Evolutionary conservation across 352 stramenopile species (phyloP).

Genomic region (Phytophthora ohioensis): DNA sequence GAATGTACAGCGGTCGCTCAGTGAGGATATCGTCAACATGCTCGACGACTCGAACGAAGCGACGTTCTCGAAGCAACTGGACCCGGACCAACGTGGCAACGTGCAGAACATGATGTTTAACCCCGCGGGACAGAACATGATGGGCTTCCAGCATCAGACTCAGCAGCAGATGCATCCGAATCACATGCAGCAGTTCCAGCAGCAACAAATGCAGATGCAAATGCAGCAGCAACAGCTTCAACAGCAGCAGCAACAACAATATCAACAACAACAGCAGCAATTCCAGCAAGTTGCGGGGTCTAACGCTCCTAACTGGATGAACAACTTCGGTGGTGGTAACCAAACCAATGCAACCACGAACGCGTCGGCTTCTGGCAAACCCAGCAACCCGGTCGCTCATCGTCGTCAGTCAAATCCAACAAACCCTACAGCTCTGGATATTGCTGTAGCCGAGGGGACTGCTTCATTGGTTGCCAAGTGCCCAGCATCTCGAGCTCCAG

Average conservation of each 20-base stretch:
- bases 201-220: slow-evolving; percentile 43
- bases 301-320: slow-evolving; percentile 44
- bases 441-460: slow-evolving; percentile 40
- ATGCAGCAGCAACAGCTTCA: slow-evolving; percentile 33
- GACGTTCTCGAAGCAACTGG: slow-evolving; percentile 43
- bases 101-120: slow-evolving; percentile 40
- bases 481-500: slow-evolving; percentile 1
- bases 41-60: slow-evolving; percentile 63
- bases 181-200: slow-evolving; percentile 27
- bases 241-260: slow-evolving; percentile 27
- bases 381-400: slow-evolving; percentile 28
- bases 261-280: slow-evolving; percentile 50
- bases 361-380: slow-evolving; percentile 22
- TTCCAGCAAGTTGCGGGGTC: slow-evolving; percentile 38
- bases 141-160: slow-evolving; percentile 26
- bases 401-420: slow-evolving; percentile 6
- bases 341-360: slow-evolving; percentile 33
- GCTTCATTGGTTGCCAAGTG: slow-evolving; percentile 52
- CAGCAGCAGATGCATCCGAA: slow-evolving; percentile 20
- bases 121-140: slow-evolving; percentile 8
- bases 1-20: slow-evolving; percentile 66
- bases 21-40: slow-evolving; percentile 84
- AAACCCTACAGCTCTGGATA: slow-evolving; percentile 34
- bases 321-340: slow-evolving; percentile 34
- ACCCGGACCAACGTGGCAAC: slow-evolving; percentile 27